These are phyloP conservation scores for Lepidium aucheri DNA, from an alignment of 345 rosid species.

Conservation along the genomic window DNA sequence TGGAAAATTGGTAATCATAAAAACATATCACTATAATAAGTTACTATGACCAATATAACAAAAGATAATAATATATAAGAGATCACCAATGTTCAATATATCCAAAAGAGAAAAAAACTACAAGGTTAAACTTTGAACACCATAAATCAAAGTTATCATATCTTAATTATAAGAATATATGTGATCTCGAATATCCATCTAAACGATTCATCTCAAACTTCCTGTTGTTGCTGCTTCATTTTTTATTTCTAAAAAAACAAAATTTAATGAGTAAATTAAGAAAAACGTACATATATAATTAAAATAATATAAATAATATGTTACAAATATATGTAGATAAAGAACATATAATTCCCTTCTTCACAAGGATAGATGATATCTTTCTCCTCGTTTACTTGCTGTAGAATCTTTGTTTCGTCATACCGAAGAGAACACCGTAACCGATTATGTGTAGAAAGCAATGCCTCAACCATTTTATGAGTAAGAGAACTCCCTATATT, in stretches of 20 bases:
- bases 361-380: background rate
- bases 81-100: too few species aligned
- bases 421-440: background rate
- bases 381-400: background rate
- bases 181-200: too few species aligned
- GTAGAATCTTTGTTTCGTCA: background rate
- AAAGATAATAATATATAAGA: too few species aligned
- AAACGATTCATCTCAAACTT: too few species aligned
- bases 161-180: too few species aligned
- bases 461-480: background rate
- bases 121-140: too few species aligned
- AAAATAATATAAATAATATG: too few species aligned
- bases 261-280: background rate
- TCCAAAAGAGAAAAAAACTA: too few species aligned
- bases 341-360: background rate
- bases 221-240: background rate
- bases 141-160: too few species aligned
- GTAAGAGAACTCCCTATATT: background rate
- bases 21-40: too few species aligned
- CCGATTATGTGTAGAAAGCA: background rate
- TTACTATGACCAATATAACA: too few species aligned
- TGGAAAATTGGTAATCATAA: too few species aligned
- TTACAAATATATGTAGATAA: background rate
- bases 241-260: background rate
- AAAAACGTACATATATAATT: background rate